Evolutionary conservation across 495 filamentous ascomycete species (phyloP).

Genomic region (Annulohypoxylon moriforme): DNA sequence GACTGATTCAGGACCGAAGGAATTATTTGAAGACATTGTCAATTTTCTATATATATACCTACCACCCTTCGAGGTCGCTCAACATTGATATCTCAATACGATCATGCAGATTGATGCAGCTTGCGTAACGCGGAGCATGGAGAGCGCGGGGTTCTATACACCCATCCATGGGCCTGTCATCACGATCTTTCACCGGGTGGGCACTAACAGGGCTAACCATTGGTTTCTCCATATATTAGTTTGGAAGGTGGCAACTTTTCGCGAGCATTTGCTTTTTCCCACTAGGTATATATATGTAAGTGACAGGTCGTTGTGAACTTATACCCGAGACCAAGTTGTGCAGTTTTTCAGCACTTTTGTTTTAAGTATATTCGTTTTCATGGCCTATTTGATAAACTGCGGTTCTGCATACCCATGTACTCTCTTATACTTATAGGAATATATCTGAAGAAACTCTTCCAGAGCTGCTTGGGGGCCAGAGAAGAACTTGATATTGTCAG

Average conservation of each 20-base stretch:
- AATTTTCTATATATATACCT: neutral
- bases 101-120: neutral
- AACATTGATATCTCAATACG: neutral
- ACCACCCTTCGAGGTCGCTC: neutral
- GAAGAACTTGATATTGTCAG: too few relatives aligned
- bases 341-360: neutral
- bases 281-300: neutral
- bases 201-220: neutral
- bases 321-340: neutral
- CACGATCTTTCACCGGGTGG: neutral
- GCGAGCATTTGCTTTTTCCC: neutral
- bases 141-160: conserved; percentile 12
- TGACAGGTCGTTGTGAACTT: neutral
- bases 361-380: too few relatives aligned
- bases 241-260: neutral
- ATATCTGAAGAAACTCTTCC: too few relatives aligned
- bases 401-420: too few relatives aligned
- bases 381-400: too few relatives aligned
- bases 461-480: too few relatives aligned
- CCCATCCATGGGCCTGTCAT: neutral
- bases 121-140: neutral
- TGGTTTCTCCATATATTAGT: neutral
- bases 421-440: too few relatives aligned
- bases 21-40: neutral
- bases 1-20: neutral